Base-by-base conservation (phyloP, 225 moss, liverwort and hornwort genomes). In the Asterella californica region DNA sequence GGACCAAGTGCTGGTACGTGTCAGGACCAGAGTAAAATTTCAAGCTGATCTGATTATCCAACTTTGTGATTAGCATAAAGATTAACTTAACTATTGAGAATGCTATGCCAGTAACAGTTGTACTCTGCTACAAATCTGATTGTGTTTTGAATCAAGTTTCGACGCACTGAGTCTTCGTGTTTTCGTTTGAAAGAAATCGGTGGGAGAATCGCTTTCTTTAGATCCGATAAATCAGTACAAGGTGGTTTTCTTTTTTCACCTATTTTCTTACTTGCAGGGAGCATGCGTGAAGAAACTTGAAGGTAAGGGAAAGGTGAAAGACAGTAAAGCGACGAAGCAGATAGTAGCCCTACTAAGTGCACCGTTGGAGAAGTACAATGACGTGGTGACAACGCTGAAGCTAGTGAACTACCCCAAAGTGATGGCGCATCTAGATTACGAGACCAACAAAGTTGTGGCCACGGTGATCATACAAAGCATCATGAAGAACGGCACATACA, bases 371-470 rank as follows among this genome's bases (percentile, higher is more conserved):
- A 94, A 96, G 83, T 96, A 94, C 77, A 96, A 89, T 77, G 90
- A 96, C 83, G 91, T 97, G 65, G 94, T 91, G 69, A 91, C 94
- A 66, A 89, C 94, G 84, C 82, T 97, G 71, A 88, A 91, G 83
- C 84, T 94, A 75, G 89, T 86, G 78, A 97, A 94, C 84, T 97
- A 97, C 81, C 88, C 91, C 66, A 90, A 88, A 85, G 90, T 97
- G 79, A 92, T 97, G 96, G 85, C 90, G 76, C 94, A 97, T 87
- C 83, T 97, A 61, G 92, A 93, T 84, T 91, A 91, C 79, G 94
- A 90, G 73, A 91, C 86, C 47, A 94, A 93, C 76, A 94, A 91
- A 87, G 90, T 88, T 59, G 93, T 94, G 96, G 91, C 94, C 70
- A 93, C 90, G 34, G 91, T 97, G 67, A 91, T 94, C 46, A 93